Evolutionary conservation across 2,329 filamentous ascomycete species (phyloP).

Genomic region (Daldinia sp.): DNA sequence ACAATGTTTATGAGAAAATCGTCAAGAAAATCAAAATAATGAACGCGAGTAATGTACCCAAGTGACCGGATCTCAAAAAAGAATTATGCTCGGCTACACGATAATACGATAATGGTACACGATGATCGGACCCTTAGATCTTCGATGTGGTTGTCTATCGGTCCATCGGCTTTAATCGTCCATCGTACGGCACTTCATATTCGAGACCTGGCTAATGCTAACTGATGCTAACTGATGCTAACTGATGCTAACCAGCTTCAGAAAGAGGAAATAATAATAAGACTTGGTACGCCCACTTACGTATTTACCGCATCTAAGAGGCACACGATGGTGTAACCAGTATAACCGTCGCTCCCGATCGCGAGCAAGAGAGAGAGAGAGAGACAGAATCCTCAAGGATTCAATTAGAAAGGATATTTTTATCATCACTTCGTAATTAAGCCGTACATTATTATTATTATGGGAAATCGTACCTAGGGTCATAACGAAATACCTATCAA

Average conservation of each 20-base stretch:
- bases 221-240: too few species aligned
- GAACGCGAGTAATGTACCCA: slow-evolving; percentile 26
- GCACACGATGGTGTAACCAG: neutral
- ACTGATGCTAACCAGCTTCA: neutral
- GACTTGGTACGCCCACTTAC: neutral
- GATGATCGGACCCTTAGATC: slow-evolving; percentile 27
- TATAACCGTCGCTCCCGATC: slow-evolving; percentile 16
- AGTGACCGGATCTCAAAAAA: slow-evolving; percentile 9
- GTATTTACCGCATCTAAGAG: neutral
- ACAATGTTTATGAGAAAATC: slow-evolving; percentile 35
- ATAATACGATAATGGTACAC: slow-evolving; percentile 10
- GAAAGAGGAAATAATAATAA: neutral
- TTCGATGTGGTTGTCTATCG: slow-evolving; percentile 29
- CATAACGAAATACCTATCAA: neutral
- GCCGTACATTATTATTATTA: neutral
- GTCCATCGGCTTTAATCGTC: neutral
- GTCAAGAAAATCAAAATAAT: slow-evolving; percentile 24
- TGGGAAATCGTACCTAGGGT: too few species aligned
- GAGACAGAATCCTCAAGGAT: slow-evolving; percentile 4
- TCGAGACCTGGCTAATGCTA: too few species aligned
- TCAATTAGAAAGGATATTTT: neutral
- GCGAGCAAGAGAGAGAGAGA: neutral
- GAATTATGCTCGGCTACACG: slow-evolving; percentile 26
- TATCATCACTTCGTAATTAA: neutral
- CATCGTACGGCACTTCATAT: neutral